These are phyloP conservation scores for Teratosphaeria epicoccoides DNA, from an alignment of 2,329 filamentous ascomycete genomes.

Conservation along the genomic window DNA sequence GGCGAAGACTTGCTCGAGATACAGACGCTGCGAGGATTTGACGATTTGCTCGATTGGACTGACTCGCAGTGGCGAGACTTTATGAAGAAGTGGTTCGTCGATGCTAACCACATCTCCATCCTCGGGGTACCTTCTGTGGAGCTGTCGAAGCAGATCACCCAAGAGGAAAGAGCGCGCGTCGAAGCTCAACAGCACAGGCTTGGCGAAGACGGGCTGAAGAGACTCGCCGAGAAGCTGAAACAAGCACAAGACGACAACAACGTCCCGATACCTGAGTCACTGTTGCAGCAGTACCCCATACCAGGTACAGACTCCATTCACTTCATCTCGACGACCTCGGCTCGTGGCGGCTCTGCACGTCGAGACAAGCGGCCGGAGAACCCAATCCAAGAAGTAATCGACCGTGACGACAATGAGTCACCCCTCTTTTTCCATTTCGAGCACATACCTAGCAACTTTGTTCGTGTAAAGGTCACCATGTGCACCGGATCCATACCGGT, in stretches of 20 bases:
- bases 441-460: slow-evolving; percentile 85
- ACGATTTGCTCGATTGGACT: slow-evolving; percentile 65
- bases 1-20: slow-evolving; percentile 45
- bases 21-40: slow-evolving; percentile 42
- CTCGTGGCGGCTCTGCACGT: slow-evolving; percentile 67
- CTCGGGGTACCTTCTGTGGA: slow-evolving; percentile 76
- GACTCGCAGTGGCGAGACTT: slow-evolving; percentile 77
- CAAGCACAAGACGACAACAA: slow-evolving; percentile 83
- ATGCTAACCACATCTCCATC: slow-evolving; percentile 78
- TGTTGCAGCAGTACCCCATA: slow-evolving; percentile 74
- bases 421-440: slow-evolving; percentile 95
- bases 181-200: slow-evolving; percentile 68
- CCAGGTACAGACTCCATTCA: slow-evolving; percentile 85
- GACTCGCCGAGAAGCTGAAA: slow-evolving; percentile 65
- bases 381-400: slow-evolving; percentile 62
- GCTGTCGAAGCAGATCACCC: slow-evolving; percentile 70
- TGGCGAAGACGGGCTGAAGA: slow-evolving; percentile 69
- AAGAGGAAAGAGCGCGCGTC: slow-evolving; percentile 67
- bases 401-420: slow-evolving; percentile 48
- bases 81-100: slow-evolving; percentile 70
- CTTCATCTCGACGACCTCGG: slow-evolving; percentile 81
- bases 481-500: slow-evolving; percentile 67
- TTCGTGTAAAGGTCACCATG: slow-evolving; percentile 70
- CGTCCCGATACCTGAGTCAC: slow-evolving; percentile 61
- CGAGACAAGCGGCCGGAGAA: slow-evolving; percentile 58